phyloP scores from a whole-genome alignment of 768 basidiomycete genomes.

The Kwoniella mangroviensis region DNA sequence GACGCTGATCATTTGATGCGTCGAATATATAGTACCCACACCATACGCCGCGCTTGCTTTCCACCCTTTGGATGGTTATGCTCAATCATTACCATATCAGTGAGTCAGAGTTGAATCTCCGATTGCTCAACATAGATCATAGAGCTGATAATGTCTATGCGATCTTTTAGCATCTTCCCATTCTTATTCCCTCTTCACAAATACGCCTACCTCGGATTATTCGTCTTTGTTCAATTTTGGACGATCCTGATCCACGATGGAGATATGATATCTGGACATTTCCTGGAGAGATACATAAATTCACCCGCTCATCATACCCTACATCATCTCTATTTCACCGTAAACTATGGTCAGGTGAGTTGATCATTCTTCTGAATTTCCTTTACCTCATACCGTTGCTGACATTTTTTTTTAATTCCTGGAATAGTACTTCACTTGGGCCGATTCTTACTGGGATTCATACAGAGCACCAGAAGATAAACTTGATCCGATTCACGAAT shows the following conservation, averaged over 20 bases:
- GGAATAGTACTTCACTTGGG: slow-evolving; percentile 93
- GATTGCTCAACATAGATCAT: neutral
- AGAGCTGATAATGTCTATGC: neutral
- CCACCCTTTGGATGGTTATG: slow-evolving; percentile 92
- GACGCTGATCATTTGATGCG: slow-evolving; percentile 7
- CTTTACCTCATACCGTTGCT: slow-evolving; percentile 1
- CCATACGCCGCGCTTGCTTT: slow-evolving; percentile 98
- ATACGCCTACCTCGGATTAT: slow-evolving; percentile 77
- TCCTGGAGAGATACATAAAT: slow-evolving; percentile 87
- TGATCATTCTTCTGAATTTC: neutral
- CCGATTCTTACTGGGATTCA: slow-evolving; percentile 78
- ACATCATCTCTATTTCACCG: slow-evolving; percentile 95
- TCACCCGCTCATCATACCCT: slow-evolving; percentile 98
- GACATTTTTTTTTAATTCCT: neutral
- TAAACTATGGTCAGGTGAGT: slow-evolving; percentile 81
- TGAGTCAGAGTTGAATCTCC: slow-evolving; percentile 19
- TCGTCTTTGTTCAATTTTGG: slow-evolving; percentile 93
- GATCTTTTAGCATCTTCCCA: slow-evolving; percentile 65
- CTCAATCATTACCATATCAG: slow-evolving; percentile 94
- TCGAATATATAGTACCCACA: slow-evolving; percentile 76
- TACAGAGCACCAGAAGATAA: slow-evolving; percentile 84
- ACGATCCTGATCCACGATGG: slow-evolving; percentile 96
- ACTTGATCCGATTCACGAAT: slow-evolving; percentile 74
- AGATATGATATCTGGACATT: slow-evolving; percentile 93
- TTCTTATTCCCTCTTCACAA: slow-evolving; percentile 91